Evolutionary conservation across 2,329 filamentous ascomycete species (phyloP).

Genomic region (Talaromyces sp.): DNA sequence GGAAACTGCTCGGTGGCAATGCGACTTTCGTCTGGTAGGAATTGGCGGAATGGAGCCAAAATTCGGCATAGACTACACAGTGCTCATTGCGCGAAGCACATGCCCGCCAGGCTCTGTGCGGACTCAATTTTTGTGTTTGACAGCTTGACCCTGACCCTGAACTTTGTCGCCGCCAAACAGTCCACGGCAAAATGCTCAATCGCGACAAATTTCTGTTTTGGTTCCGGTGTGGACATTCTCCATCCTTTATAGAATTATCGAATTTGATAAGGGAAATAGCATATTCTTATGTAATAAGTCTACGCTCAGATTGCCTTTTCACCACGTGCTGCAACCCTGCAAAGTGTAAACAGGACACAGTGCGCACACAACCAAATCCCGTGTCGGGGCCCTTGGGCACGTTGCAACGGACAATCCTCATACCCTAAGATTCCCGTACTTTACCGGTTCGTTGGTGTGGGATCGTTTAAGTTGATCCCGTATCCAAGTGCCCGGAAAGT

Average conservation of each 20-base stretch:
- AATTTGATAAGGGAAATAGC: not conserved
- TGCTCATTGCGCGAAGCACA: not conserved
- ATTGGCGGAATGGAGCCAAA: not conserved
- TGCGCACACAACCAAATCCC: not conserved
- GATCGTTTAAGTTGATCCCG: not conserved
- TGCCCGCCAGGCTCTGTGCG: not conserved
- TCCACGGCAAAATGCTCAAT: not conserved
- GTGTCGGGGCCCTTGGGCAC: not conserved
- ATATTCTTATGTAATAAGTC: constrained; percentile 1
- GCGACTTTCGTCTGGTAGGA: not conserved
- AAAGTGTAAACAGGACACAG: not conserved
- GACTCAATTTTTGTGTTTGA: not conserved
- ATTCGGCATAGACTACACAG: not conserved
- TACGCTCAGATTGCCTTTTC: not conserved
- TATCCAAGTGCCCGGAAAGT: constrained; percentile 4
- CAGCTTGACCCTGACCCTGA: not conserved
- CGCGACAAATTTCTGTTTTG: not conserved
- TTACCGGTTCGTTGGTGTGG: not conserved
- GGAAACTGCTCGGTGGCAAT: not conserved
- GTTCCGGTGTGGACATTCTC: not conserved
- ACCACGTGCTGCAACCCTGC: constrained; percentile 3
- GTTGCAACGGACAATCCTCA: not conserved
- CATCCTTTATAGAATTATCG: not conserved
- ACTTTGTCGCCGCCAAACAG: not conserved
- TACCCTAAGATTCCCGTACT: not conserved